Evolutionary conservation across 2,329 filamentous ascomycete genomes (phyloP), one percentile per base, ranked within the genome.

Genomic region (Sclerotinia nivalis): DNA sequence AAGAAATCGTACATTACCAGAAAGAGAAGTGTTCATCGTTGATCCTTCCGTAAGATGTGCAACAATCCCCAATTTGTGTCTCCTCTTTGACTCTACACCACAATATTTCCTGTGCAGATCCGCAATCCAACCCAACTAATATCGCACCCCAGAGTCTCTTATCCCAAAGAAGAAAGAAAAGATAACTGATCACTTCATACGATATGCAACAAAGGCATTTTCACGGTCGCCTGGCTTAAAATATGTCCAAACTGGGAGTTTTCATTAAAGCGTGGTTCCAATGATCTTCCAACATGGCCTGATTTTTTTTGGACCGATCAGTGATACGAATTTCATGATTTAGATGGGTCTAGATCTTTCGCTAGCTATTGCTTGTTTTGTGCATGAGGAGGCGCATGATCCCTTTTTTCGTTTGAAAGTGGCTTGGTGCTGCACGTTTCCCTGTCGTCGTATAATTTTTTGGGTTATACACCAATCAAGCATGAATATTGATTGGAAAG

Each of bases 321-420:
- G 61, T 50, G n/a, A 52, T 64, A 64, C 61, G n/a, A 52, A 64
- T 64, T 64, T 59, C 50, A 59, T 67, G 52, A 59, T 60, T 67
- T 68, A 49, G 65, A 47, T 28, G 43, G 60, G 54, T 68, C 65
- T 68, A 68, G 65, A 68, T 25, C 45, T 40, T 25, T 68, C 65
- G 65, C 55, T 60, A 60, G 34, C 28, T 49, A 18, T 50, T 67
- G 40, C 65, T 60, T 49, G 20, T 47, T 67, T 60, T 12, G 64
- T 59, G 15, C 2, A 31, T 47, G 52, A 45, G 45, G 28, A 66
- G 25, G 54, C 28, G 25, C 18, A 25, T 68, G 43, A 68, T 58
- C 54, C 28, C 45, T 49, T 62, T 31, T 49, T 62, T 62, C 43
- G 34, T 50, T 47, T 37, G 60, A 34, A 22, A 37, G 18, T 40